Evolutionary conservation across 2,329 filamentous ascomycete genomes (phyloP).

Genomic region (Apiospora kogelbergensis): DNA sequence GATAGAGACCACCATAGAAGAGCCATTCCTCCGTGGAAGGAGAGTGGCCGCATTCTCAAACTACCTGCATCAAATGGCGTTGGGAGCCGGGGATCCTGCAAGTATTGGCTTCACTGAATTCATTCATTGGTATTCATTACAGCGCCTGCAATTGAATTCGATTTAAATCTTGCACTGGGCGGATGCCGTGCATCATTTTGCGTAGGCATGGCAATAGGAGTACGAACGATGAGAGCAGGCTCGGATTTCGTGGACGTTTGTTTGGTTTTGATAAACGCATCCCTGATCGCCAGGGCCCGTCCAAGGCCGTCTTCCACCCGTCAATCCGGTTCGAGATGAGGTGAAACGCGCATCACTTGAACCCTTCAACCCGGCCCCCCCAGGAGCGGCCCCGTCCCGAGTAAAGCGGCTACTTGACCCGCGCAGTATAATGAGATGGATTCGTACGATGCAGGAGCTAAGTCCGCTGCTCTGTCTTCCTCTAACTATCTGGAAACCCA

Average conservation of each 20-base stretch:
- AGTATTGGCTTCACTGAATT: background rate
- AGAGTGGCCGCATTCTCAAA: background rate
- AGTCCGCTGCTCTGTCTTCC: background rate
- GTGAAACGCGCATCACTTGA: slow-evolving; percentile 6
- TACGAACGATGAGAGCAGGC: background rate
- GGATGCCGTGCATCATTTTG: background rate
- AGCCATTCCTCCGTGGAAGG: background rate
- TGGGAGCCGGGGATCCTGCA: background rate
- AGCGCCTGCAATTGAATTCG: background rate
- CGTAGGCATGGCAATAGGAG: background rate
- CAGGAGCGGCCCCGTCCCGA: background rate
- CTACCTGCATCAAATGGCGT: background rate
- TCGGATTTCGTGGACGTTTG: background rate
- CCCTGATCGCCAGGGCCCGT: background rate
- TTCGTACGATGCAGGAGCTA: background rate
- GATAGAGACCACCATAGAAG: background rate
- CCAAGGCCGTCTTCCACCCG: background rate
- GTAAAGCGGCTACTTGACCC: background rate
- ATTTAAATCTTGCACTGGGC: background rate
- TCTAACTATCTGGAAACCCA: background rate
- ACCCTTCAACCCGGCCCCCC: background rate
- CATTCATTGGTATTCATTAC: background rate
- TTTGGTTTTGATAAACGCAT: background rate
- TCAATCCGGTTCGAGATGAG: slow-evolving; percentile 4
- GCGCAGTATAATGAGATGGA: background rate